Percentiles rank a stretch among this genome's conserved stretches.
Evolutionary conservation across 768 basidiomycete genomes (phyloP).

Genomic region (Cubamyces lactineus): DNA sequence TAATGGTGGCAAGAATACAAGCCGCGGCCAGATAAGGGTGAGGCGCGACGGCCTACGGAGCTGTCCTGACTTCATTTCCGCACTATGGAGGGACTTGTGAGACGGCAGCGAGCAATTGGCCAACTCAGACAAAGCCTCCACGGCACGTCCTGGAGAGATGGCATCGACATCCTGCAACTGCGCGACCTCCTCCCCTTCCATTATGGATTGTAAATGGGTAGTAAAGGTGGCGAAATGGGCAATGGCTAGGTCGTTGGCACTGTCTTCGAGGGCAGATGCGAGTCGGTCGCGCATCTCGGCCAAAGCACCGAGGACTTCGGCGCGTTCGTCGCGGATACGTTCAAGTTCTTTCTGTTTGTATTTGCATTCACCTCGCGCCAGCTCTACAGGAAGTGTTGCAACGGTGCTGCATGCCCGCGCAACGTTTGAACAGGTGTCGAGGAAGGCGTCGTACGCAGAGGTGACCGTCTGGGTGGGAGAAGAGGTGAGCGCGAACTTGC

Average conservation of each 20-base stretch:
- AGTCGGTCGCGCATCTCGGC: conserved; percentile 55
- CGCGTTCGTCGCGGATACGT: conserved; percentile 66
- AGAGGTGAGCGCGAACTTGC: conserved; percentile 15
- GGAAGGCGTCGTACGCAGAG: conserved; percentile 21
- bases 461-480: conserved; percentile 15
- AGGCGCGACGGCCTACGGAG: conserved; percentile 71
- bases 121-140: conserved; percentile 26
- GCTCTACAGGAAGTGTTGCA: conserved; percentile 56
- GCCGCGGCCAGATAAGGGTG: conserved; percentile 78
- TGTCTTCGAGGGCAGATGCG: conserved; percentile 36
- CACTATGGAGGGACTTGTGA: conserved; percentile 18
- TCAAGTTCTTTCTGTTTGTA: conserved; percentile 63
- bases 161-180: background rate
- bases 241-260: conserved; percentile 2
- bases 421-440: conserved; percentile 12
- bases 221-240: conserved; percentile 29
- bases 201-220: conserved; percentile 8
- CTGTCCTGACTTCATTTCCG: conserved; percentile 33
- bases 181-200: conserved; percentile 14
- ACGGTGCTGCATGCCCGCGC: conserved; percentile 30
- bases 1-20: conserved; percentile 77
- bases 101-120: conserved; percentile 23
- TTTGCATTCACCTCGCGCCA: conserved; percentile 69
- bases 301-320: conserved; percentile 67
- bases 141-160: background rate